Percentiles rank a stretch among this genome's conserved stretches.
phyloP scores from a whole-genome alignment of 2,329 filamentous ascomycete genomes.

The Epichloe amarillans region DNA sequence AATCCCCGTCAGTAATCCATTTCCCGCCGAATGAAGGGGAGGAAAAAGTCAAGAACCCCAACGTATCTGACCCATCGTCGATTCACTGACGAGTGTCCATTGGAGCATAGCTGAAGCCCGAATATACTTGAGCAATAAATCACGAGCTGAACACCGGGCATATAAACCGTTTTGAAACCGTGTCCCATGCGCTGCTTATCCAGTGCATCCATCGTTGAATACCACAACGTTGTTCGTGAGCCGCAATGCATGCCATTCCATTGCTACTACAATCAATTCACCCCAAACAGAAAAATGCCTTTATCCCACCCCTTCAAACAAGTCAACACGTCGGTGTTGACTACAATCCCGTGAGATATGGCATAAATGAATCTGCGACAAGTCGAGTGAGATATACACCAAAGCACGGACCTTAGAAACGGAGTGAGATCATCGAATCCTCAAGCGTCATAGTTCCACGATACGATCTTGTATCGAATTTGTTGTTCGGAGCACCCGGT shows the following conservation, averaged over 20 bases:
- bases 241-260: neutral
- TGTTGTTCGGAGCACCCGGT: constrained; percentile 12
- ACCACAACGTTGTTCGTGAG: neutral
- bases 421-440: neutral
- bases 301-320: neutral
- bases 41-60: neutral
- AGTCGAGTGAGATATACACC: neutral
- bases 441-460: constrained; percentile 14
- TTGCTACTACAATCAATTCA: neutral
- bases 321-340: neutral
- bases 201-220: neutral
- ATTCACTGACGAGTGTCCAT: neutral
- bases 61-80: neutral
- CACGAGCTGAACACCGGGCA: neutral
- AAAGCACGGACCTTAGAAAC: neutral
- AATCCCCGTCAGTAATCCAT: neutral
- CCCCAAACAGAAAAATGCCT: neutral
- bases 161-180: neutral
- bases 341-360: neutral
- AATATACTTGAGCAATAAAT: neutral
- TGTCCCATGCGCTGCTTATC: neutral
- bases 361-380: neutral
- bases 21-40: neutral
- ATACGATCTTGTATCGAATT: constrained; percentile 13
- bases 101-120: neutral